These are phyloP conservation scores for Cytospora mali DNA, from an alignment of 2,329 filamentous ascomycete genomes.

Conservation along the genomic window DNA sequence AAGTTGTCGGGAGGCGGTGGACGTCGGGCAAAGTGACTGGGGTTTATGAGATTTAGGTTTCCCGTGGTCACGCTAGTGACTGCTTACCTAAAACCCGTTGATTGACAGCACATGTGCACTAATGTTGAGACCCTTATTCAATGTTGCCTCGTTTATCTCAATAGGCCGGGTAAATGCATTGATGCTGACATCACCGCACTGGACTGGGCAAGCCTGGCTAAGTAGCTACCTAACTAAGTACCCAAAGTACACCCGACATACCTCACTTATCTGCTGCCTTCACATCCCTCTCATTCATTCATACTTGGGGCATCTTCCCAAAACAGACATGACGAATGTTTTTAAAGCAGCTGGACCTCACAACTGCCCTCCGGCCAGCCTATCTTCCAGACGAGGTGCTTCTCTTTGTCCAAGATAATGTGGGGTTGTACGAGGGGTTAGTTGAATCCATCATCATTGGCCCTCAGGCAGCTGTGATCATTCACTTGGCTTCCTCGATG, in stretches of 20 bases:
- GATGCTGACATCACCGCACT: slow-evolving; percentile 16
- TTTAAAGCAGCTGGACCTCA: slow-evolving; percentile 92
- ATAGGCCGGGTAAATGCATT: slow-evolving; percentile 20
- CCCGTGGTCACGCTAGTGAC: slow-evolving; percentile 17
- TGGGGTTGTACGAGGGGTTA: slow-evolving; percentile 96
- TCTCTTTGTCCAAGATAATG: slow-evolving; percentile 95
- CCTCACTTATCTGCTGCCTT: neutral
- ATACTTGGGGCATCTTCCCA: slow-evolving; percentile 34
- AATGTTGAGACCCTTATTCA: no score
- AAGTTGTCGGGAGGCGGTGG: slow-evolving; percentile 1
- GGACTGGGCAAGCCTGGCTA: neutral
- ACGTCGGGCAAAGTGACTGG: neutral
- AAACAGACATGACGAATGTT: slow-evolving; percentile 79
- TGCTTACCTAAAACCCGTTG: slow-evolving; percentile 6
- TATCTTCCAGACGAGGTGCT: slow-evolving; percentile 92
- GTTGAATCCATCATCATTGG: slow-evolving; percentile 37
- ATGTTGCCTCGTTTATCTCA: slow-evolving; percentile 10
- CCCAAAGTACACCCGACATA: neutral
- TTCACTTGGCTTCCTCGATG: slow-evolving; percentile 28
- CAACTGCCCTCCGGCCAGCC: slow-evolving; percentile 89
- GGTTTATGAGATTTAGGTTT: slow-evolving; percentile 18
- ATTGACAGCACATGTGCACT: no score
- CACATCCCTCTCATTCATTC: slow-evolving; percentile 2
- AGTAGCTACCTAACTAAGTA: neutral
- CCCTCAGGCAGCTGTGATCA: slow-evolving; percentile 4